Base-by-base conservation (phyloP, 2,329 filamentous ascomycete genomes). In the Alternaria triticina region DNA sequence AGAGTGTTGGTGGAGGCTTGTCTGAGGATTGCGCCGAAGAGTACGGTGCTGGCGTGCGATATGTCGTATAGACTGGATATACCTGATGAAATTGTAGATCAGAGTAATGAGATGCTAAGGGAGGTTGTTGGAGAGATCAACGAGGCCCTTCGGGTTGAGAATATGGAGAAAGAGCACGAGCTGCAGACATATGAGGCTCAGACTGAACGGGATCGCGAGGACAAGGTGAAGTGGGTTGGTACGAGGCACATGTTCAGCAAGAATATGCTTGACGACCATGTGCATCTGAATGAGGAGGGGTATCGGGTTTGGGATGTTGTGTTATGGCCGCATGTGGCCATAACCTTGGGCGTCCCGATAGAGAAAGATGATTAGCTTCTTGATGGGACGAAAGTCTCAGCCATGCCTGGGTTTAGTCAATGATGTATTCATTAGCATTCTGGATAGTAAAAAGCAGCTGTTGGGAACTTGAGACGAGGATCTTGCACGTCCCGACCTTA, bases 221-320 rank as follows among this genome's bases (percentile, higher is more conserved):
- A 52, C n/a, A 59, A 45, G 12, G 59, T 69, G 15, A 51, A 58
- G 22, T 68, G 65, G 65, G 30, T 65, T 20, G 62, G 65, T 8
- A 51, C 55, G 49, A 64, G 64, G 20, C 23, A 30, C 15, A 6
- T 47, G 17, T 44, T 67, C 33, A 55, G 44, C 36, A 61, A 46
- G 22, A 45, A 69, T 6, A 57, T 61, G 59, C 23, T 70, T 25
- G 64, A 52, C 4, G 68, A 67, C 62, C 60, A 66, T 59, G 66
- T 69, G 50, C 68, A 69, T 63, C 55, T 70, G 17, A 62, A 65
- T 36, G 46, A 60, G 47, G 54, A 59, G 40, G 67, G 62, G 10
- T 70, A 70, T 61, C 23, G 11, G 54, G 28, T 58, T 2, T 68
- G 55, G 62, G 60, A 66, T 54, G 40, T 33, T 22, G 23, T 56